Evolutionary conservation across 2,329 filamentous ascomycete genomes (phyloP).

Genomic region (Ophiobolus disseminans): DNA sequence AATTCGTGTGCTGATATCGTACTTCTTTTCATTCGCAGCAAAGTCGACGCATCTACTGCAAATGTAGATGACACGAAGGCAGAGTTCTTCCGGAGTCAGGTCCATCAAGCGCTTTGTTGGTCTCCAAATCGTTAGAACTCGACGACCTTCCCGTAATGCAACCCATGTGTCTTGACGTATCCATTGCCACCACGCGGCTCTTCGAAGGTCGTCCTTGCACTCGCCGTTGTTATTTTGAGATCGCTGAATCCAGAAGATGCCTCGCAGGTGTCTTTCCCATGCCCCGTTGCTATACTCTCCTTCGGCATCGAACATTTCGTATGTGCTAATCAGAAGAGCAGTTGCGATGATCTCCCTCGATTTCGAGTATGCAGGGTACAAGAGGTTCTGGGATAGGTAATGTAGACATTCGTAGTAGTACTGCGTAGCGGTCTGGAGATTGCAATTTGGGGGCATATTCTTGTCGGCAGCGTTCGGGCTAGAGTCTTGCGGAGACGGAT

Average conservation of each 20-base stretch:
- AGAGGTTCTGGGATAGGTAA: constrained; percentile 66
- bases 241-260: constrained; percentile 71
- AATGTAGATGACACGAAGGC: constrained; percentile 61
- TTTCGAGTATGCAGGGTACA: constrained; percentile 64
- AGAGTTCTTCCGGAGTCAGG: constrained; percentile 62
- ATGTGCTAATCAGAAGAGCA: constrained; percentile 66
- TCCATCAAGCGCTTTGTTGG: constrained; percentile 58
- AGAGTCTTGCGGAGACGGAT: constrained; percentile 37
- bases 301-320: constrained; percentile 70
- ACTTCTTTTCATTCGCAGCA: constrained; percentile 59
- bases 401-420: constrained; percentile 70
- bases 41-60: constrained; percentile 66
- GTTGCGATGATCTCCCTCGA: constrained; percentile 66
- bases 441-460: constrained; percentile 34
- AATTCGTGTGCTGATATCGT: constrained; percentile 55
- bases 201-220: constrained; percentile 59
- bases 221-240: constrained; percentile 67
- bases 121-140: constrained; percentile 65
- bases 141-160: constrained; percentile 65
- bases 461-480: constrained; percentile 13
- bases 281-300: constrained; percentile 52
- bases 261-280: constrained; percentile 69
- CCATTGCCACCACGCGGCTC: constrained; percentile 72
- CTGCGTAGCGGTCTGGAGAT: constrained; percentile 51
- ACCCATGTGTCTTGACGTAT: constrained; percentile 71